A percentile compares a stretch with the other conserved stretches of the same genome.
phyloP scores from a whole-genome alignment of 164 flowering plant genomes.

The Chimonanthus praecox region DNA sequence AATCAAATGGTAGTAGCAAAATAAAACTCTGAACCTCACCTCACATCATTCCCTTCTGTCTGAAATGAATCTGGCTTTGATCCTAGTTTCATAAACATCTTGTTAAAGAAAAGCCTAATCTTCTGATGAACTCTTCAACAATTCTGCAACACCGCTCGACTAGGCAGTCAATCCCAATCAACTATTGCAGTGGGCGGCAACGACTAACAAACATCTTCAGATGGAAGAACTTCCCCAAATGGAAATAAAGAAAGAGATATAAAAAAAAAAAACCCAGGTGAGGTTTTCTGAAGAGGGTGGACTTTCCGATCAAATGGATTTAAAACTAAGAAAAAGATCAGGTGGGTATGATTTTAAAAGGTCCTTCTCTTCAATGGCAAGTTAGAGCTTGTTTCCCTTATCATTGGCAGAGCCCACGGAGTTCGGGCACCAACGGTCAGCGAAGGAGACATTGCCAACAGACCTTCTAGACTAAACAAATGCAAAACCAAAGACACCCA shows the following conservation, averaged over 20 bases:
- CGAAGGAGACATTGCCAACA: conserved; percentile 59
- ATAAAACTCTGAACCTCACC: conserved; percentile 39
- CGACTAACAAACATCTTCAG: conserved; percentile 14
- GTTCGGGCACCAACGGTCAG: conserved; percentile 53
- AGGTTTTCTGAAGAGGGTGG: conserved; percentile 24
- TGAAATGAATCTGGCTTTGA: conserved; percentile 90
- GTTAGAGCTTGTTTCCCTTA: conserved; percentile 68
- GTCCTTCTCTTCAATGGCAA: conserved; percentile 27
- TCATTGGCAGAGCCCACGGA: conserved; percentile 73
- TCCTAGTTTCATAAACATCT: conserved; percentile 99
- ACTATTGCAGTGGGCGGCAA: neutral
- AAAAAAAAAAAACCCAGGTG: conserved; percentile 16
- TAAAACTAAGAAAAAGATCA: conserved; percentile 26
- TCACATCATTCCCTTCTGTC: conserved; percentile 61
- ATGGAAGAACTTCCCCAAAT: conserved; percentile 8
- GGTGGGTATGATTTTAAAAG: conserved; percentile 6
- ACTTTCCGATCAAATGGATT: conserved; percentile 41
- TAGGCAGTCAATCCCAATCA: conserved; percentile 20
- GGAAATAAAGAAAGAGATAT: conserved; percentile 10
- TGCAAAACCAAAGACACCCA: conserved; percentile 38
- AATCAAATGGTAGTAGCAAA: neutral
- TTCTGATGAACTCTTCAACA: neutral
- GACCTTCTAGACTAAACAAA: conserved; percentile 39
- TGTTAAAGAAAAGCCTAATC: conserved; percentile 16
- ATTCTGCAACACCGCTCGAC: conserved; percentile 12